Evolutionary conservation across 441 rosid genomes (phyloP), one percentile per base, ranked within the genome.

Genomic region (Adansonia grandidieri): DNA sequence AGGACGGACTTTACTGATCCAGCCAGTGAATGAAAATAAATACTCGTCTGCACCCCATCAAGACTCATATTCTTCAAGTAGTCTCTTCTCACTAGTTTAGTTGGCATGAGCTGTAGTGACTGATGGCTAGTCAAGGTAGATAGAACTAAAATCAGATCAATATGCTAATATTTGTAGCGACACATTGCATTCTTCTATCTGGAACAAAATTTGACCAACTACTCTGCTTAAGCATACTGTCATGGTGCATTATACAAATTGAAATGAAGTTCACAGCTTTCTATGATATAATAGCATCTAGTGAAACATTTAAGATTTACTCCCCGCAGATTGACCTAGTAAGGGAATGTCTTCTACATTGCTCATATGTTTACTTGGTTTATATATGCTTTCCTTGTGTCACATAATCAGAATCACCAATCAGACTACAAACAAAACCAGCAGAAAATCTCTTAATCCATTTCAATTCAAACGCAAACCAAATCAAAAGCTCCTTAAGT

Each of bases 381-480:
- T 53, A 28, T 53, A 45, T 45, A 28, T 51, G 63, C 50, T 72
- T 72, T 19, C 24, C 62, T 54, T 15, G 53, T 19, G 66, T 42
- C 20, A 14, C 50, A 54, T 42, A n/a, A 76, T 50, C 50, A 65
- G 53, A 54, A 65, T 24, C 61, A 64, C 6, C 13, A 10, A 65
- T 1, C 44, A 1, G 22, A 42, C 24, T 15, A 75, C 71, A 32
- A 71, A 32, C 17, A 53, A 28, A 9, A 54, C 44, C 32, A 78
- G 64, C 20, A 8, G 73, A 65, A 80, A 53, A 72, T 44, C 73
- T 77, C 70, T 60, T 70, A 61, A 60, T 71, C 69, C 64, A 72
- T n/a, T 32, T 15, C 61, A 74, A 74, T 70, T 57, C 58, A 73
- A 56, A 42, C 63, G 28, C 64, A 77, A 75, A 65, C 62, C 57